phyloP scores from a whole-genome alignment of 192 early-diverging fungal genomes.

The Entomortierella parvispora region DNA sequence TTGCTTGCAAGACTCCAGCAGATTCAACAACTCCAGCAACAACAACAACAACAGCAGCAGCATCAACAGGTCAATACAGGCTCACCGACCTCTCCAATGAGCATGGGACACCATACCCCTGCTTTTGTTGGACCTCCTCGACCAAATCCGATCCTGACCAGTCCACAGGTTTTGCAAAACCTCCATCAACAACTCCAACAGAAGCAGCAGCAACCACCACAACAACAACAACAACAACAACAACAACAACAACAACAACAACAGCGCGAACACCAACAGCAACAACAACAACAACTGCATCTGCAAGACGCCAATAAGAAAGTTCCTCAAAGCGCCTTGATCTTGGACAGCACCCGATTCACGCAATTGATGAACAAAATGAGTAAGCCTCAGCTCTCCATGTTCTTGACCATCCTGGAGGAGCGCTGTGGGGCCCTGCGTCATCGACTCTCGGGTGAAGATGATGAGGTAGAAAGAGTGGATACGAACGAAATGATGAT shows the following conservation, averaged over 20 bases:
- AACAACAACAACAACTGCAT: slow-evolving; percentile 6
- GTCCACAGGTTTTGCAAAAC: neutral
- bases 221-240: too few species aligned
- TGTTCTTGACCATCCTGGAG: slow-evolving; percentile 50
- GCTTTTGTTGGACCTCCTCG: neutral
- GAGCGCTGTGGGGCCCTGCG: slow-evolving; percentile 49
- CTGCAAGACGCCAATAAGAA: slow-evolving; percentile 6
- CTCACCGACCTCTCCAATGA: neutral
- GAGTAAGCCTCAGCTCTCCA: slow-evolving; percentile 45
- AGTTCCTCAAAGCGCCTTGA: slow-evolving; percentile 8
- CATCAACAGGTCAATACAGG: slow-evolving; percentile 14
- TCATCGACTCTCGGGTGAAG: slow-evolving; percentile 45
- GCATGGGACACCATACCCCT: neutral
- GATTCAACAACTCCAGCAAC: slow-evolving; percentile 16
- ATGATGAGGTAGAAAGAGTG: slow-evolving; percentile 29
- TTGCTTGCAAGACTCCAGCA: slow-evolving; percentile 8
- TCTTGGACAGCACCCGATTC: slow-evolving; percentile 43
- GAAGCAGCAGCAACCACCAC: neutral
- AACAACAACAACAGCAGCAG: slow-evolving; percentile 27
- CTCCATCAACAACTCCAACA: neutral
- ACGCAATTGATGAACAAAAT: slow-evolving; percentile 50
- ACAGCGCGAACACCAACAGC: slow-evolving; percentile 4
- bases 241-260: slow-evolving; percentile 1
- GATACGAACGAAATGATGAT: slow-evolving; percentile 51
- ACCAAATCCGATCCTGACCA: slow-evolving; percentile 5